These are phyloP conservation scores for Cryptococcus sp. DNA, from an alignment of 1,284 basidiomycete genomes.

Conservation along the genomic window DNA sequence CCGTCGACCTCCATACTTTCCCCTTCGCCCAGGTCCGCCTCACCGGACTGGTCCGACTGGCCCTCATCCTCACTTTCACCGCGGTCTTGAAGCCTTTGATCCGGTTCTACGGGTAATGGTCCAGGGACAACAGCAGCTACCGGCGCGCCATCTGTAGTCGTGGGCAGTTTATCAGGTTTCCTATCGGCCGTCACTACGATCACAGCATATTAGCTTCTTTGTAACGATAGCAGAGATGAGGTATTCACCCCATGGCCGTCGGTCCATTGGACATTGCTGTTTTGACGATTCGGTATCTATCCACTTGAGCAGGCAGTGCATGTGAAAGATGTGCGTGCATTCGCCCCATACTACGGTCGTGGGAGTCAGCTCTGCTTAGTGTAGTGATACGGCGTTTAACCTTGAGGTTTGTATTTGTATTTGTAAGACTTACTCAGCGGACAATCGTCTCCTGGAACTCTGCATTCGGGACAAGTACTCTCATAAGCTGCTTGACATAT, in stretches of 20 bases:
- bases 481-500: conserved; percentile 91
- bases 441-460: conserved; percentile 94
- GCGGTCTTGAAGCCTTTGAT: conserved; percentile 7
- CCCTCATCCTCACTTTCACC: neutral
- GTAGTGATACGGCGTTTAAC: neutral
- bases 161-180: conserved; percentile 46
- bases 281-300: conserved; percentile 81
- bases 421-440: conserved; percentile 87
- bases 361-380: neutral
- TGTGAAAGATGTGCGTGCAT: conserved; percentile 91
- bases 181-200: conserved; percentile 43
- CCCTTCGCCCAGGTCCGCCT: conserved; percentile 9
- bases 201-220: conserved; percentile 1
- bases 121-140: conserved; percentile 40
- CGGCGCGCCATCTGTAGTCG: conserved; percentile 38
- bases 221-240: neutral
- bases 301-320: conserved; percentile 95
- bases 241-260: conserved; percentile 81
- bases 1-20: conserved; percentile 26
- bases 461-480: conserved; percentile 88
- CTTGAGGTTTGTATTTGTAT: too few species aligned
- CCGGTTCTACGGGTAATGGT: conserved; percentile 25
- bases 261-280: conserved; percentile 91
- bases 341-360: conserved; percentile 75
- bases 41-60: conserved; percentile 12